Evolutionary conservation across 495 filamentous ascomycete genomes (phyloP).

Genomic region (Aspergillus egyptiacus): DNA sequence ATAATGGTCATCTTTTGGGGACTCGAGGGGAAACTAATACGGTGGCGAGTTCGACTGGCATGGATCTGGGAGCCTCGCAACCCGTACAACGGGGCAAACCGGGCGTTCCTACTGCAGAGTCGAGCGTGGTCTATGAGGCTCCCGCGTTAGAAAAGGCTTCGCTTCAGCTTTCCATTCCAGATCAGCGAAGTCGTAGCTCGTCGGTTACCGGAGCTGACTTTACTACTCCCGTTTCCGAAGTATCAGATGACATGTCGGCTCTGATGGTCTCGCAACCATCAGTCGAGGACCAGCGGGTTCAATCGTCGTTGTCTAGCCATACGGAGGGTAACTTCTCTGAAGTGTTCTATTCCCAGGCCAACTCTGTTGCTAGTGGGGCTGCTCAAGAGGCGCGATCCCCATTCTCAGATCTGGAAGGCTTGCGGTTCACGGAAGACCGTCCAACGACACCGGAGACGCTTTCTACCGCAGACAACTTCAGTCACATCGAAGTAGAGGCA

Average conservation of each 20-base stretch:
- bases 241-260: conserved; percentile 19
- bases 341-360: conserved; percentile 33
- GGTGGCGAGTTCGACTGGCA: conserved; percentile 40
- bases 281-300: conserved; percentile 9
- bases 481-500: conserved; percentile 26
- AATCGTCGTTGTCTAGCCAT: conserved; percentile 27
- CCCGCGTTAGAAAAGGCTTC: conserved; percentile 10
- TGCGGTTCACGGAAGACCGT: conserved; percentile 19
- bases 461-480: conserved; percentile 34
- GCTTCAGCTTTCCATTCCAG: conserved; percentile 30
- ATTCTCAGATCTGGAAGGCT: conserved; percentile 25
- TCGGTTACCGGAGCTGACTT: conserved; percentile 38
- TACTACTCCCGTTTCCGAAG: conserved; percentile 46
- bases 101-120: conserved; percentile 19
- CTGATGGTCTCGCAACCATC: conserved; percentile 1
- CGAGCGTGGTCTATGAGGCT: background rate
- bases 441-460: conserved; percentile 33
- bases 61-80: conserved; percentile 42
- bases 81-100: conserved; percentile 49
- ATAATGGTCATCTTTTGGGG: conserved; percentile 43
- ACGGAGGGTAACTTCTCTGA: conserved; percentile 25
- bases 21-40: conserved; percentile 3
- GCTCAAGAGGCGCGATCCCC: conserved; percentile 22
- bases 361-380: conserved; percentile 26
- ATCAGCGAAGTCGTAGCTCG: conserved; percentile 35